These are phyloP conservation scores for Aciculosporium take DNA, from an alignment of 2,329 filamentous ascomycete genomes.

Conservation along the genomic window DNA sequence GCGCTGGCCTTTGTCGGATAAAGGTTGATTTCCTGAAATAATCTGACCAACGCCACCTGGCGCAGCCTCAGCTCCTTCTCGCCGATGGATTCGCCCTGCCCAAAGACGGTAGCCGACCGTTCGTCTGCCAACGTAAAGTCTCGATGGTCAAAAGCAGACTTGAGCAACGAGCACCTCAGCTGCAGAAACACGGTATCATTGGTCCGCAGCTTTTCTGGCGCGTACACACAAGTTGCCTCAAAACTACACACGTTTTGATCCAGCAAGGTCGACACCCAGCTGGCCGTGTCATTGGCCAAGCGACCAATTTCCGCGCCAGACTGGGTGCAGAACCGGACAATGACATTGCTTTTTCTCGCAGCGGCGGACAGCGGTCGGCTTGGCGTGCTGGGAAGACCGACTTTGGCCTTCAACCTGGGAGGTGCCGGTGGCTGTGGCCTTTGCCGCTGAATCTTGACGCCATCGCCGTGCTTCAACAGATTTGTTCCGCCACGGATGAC, in stretches of 20 bases:
- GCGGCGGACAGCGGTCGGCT: constrained; percentile 30
- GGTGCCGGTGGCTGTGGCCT: constrained; percentile 49
- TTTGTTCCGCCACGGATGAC: constrained; percentile 68
- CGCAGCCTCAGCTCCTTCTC: constrained; percentile 72
- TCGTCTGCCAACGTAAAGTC: constrained; percentile 52
- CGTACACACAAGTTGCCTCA: constrained; percentile 77
- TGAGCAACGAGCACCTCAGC: constrained; percentile 61
- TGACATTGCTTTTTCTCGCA: constrained; percentile 61
- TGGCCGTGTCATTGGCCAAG: constrained; percentile 71
- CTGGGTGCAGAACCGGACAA: constrained; percentile 79
- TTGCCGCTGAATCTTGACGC: constrained; percentile 74
- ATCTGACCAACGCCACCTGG: constrained; percentile 74
- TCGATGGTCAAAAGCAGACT: constrained; percentile 54
- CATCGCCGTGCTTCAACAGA: constrained; percentile 66
- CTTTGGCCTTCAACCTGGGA: constrained; percentile 29
- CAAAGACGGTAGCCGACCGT: constrained; percentile 58
- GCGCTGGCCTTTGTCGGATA: constrained; percentile 62
- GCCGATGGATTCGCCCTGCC: constrained; percentile 71
- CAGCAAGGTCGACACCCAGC: constrained; percentile 83
- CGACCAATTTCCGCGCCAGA: constrained; percentile 73
- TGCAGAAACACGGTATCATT: constrained; percentile 95
- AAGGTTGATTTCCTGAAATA: constrained; percentile 81
- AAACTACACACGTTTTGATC: constrained; percentile 84
- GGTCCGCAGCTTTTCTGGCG: constrained; percentile 68
- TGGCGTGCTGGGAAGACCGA: constrained; percentile 20